These are phyloP conservation scores for Pleurotus salmoneostramineus DNA, from an alignment of 768 basidiomycete genomes.

Conservation along the genomic window DNA sequence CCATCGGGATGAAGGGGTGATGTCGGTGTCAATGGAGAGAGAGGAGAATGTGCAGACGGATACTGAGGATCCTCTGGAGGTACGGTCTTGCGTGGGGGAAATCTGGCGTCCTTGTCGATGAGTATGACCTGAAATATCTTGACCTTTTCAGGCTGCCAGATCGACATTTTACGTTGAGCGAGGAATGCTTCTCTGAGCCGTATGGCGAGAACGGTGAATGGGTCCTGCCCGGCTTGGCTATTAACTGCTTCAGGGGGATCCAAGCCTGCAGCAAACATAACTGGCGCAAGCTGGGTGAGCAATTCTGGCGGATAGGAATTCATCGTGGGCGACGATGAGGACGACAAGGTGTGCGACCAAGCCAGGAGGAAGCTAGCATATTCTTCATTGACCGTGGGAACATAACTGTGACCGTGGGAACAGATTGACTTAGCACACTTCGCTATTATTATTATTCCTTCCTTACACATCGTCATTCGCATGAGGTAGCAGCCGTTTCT, in stretches of 20 bases:
- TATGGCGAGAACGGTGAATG: constrained; percentile 53
- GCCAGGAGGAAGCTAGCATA: no score
- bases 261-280: constrained; percentile 94
- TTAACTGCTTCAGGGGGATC: constrained; percentile 30
- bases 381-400: neutral
- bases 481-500: no score
- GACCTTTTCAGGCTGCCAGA: constrained; percentile 71
- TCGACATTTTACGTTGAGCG: constrained; percentile 54
- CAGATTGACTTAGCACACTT: no score
- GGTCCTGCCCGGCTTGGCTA: constrained; percentile 37
- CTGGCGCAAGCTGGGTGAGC: constrained; percentile 82
- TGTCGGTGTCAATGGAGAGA: constrained; percentile 86
- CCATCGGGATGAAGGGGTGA: constrained; percentile 95
- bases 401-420: neutral
- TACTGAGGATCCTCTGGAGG: constrained; percentile 56
- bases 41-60: constrained; percentile 71
- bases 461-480: no score
- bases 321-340: constrained; percentile 39
- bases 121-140: constrained; percentile 80
- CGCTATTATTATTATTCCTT: no score
- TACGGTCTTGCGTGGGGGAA: constrained; percentile 82
- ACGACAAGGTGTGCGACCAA: no score
- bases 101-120: constrained; percentile 79
- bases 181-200: constrained; percentile 71
- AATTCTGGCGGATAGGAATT: constrained; percentile 92